Percentiles rank a stretch among this genome's conserved stretches.
These are phyloP conservation scores for Ganoderma sinense DNA, from an alignment of 1,284 basidiomycete species.

Conservation along the genomic window DNA sequence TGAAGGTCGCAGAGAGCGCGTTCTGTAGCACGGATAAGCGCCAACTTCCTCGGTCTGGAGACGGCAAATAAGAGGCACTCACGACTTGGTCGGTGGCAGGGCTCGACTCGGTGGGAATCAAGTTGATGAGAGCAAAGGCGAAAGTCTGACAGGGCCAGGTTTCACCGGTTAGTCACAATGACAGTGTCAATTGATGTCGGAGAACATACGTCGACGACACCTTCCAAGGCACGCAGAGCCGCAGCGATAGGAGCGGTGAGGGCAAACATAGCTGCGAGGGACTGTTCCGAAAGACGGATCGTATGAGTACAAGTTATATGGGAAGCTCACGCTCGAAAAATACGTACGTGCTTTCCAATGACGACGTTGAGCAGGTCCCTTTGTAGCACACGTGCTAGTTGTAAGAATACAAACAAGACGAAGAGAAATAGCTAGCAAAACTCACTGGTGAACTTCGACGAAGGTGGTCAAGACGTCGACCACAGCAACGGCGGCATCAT, in stretches of 20 bases:
- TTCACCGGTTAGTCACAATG: no score
- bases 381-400: not conserved
- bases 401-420: not conserved
- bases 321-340: no score
- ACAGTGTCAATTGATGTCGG: not conserved
- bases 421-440: no score
- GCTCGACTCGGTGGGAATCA: not conserved
- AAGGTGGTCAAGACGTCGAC: not conserved
- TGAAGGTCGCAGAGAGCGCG: slow-evolving; percentile 1
- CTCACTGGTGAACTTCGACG: slow-evolving; percentile 4
- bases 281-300: not conserved
- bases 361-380: not conserved
- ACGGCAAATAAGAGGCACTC: not conserved
- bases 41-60: no score
- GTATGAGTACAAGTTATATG: not conserved
- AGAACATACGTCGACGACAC: not conserved
- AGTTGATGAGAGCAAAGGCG: not conserved
- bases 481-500: not conserved
- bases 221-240: not conserved
- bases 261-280: not conserved
- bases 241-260: slow-evolving; percentile 1
- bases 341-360: slow-evolving; percentile 3
- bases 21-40: not conserved
- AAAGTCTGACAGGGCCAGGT: not conserved
- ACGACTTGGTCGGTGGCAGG: not conserved